Percentiles rank a stretch among this genome's conserved stretches.
Conservation (phyloP, 1,284 basidiomycete species). For the Trichosporon sp. region DNA sequence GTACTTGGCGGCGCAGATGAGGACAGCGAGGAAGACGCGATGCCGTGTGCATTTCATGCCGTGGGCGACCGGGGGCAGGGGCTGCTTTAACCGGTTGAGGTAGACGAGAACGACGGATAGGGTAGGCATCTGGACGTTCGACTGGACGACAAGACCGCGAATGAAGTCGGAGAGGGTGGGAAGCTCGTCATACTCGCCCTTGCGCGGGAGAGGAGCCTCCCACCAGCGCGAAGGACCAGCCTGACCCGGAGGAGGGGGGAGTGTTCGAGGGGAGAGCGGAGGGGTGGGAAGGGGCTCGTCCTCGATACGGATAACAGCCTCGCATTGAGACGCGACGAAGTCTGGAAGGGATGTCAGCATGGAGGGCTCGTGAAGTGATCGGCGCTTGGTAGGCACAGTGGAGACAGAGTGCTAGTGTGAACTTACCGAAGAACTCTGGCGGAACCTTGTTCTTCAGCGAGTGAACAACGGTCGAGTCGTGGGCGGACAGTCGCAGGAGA, state of each 20-base stretch:
- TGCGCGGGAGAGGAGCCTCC: slow-evolving; percentile 48
- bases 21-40: slow-evolving; percentile 90
- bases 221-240: slow-evolving; percentile 39
- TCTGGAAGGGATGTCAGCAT: slow-evolving; percentile 57
- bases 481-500: slow-evolving; percentile 66
- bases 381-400: background rate
- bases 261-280: slow-evolving; percentile 28
- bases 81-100: slow-evolving; percentile 79
- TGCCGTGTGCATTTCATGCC: slow-evolving; percentile 80
- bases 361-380: slow-evolving; percentile 3
- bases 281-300: slow-evolving; percentile 31
- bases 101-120: slow-evolving; percentile 92
- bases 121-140: slow-evolving; percentile 89
- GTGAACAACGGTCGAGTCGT: slow-evolving; percentile 67
- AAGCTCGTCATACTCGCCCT: slow-evolving; percentile 54
- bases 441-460: slow-evolving; percentile 49
- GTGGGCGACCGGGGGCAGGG: slow-evolving; percentile 74
- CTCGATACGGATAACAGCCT: slow-evolving; percentile 51
- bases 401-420: slow-evolving; percentile 28
- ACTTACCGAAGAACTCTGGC: slow-evolving; percentile 70
- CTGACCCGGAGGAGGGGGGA: slow-evolving; percentile 37
- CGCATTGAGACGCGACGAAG: slow-evolving; percentile 46
- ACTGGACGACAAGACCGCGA: slow-evolving; percentile 74
- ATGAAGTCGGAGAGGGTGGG: slow-evolving; percentile 86
- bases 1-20: slow-evolving; percentile 97